A percentile compares a stretch with the other conserved stretches of the same genome.
Evolutionary conservation across 768 basidiomycete species (phyloP).

Genomic region (Termitomyces sp.): DNA sequence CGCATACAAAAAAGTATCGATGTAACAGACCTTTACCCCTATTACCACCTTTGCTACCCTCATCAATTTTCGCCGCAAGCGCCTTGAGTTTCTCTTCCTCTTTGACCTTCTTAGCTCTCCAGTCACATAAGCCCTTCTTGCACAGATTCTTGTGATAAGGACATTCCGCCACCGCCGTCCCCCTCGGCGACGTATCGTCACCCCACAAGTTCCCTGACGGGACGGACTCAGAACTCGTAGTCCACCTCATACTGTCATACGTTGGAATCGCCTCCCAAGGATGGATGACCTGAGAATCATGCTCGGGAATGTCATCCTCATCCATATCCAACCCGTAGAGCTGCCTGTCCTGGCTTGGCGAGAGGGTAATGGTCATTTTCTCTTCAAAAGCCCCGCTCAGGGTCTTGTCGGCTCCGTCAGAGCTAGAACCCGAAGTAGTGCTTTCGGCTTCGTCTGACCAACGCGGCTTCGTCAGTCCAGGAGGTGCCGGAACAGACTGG

Average conservation of each 20-base stretch:
- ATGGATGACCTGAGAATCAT: slow-evolving; percentile 16
- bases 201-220: slow-evolving; percentile 20
- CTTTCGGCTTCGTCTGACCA: slow-evolving; percentile 7
- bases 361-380: slow-evolving; percentile 16
- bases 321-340: slow-evolving; percentile 12
- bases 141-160: slow-evolving; percentile 24
- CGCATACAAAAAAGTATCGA: neutral
- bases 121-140: slow-evolving; percentile 32
- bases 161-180: slow-evolving; percentile 17
- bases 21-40: neutral
- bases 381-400: slow-evolving; percentile 9
- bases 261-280: slow-evolving; percentile 16
- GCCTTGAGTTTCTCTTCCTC: slow-evolving; percentile 15
- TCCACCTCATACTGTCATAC: slow-evolving; percentile 2
- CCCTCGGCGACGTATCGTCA: slow-evolving; percentile 11
- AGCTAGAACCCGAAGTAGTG: slow-evolving; percentile 2
- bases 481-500: slow-evolving; percentile 7
- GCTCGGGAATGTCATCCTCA: slow-evolving; percentile 7
- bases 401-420: neutral
- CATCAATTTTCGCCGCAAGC: neutral
- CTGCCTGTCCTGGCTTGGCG: slow-evolving; percentile 18
- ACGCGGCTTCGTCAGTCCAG: slow-evolving; percentile 9
- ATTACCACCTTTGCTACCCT: neutral
- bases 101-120: slow-evolving; percentile 22
- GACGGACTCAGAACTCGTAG: neutral